Evolutionary conservation across 495 filamentous ascomycete species (phyloP), one percentile per base, ranked within the genome.

Genomic region (Apiosordaria backusii): DNA sequence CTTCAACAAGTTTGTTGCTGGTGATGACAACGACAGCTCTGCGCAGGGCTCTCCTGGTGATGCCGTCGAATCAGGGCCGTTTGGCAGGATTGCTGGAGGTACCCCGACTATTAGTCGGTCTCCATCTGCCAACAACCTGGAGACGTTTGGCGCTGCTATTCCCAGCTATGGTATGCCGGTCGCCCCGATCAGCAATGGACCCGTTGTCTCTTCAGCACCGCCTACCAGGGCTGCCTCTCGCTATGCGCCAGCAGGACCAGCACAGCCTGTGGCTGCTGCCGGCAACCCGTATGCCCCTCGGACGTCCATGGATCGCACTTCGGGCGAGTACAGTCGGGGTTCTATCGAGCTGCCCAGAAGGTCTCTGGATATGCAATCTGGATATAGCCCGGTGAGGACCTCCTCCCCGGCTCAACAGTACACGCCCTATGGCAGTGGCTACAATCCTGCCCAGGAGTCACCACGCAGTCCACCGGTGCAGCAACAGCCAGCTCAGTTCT

Each of bases 1-100:
- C 29, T 96, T 99, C 79, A 97, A 90, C 73, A 96, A 90, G 65
- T 98, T 98, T 70, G 91, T 99, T 60, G 89, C 90, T 62, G 96
- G 96, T 4, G 94, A 97, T 61, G 94, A 98, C 25, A 86, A 86
- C 60, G 85, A 86, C 4, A 79, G 78, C 50, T 81, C 79, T 23
- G 86, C 85, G 3, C 85, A 83, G 23, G 86, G 84, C 15, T 85
- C 89, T 40, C 79, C 79, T 23, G 85, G 84, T 59, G 86, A 80
- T 25, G 80, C 75, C 29, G 86, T 83, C 22, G 90, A 91, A 35
- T 72, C 82, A 22, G 92, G 93, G 1, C 94, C 92, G 0, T 98
- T 97, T 74, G 86, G 89, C 27, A 89, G 87, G 59, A 83, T 97
- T 54, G 82, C 90, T 19, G 87, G 90, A 50, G 87, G 83, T 26